These are phyloP conservation scores for Aspergillus phoenicis DNA, from an alignment of 2,329 filamentous ascomycete species.

Conservation along the genomic window DNA sequence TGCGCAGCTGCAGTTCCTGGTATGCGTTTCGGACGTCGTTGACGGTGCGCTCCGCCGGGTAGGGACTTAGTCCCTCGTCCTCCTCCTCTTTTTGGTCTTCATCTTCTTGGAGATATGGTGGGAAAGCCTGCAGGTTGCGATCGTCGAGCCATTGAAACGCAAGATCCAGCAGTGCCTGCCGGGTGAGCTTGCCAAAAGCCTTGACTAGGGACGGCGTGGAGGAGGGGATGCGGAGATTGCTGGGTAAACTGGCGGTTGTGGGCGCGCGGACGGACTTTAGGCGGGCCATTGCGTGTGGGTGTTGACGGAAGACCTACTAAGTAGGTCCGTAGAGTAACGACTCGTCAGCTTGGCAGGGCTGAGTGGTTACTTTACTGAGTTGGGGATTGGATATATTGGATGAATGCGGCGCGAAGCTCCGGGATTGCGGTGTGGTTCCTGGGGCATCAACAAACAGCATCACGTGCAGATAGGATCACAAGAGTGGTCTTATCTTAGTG, in stretches of 20 bases:
- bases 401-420: neutral
- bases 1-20: constrained; percentile 58
- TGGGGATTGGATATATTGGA: neutral
- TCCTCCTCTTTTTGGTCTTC: constrained; percentile 43
- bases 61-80: constrained; percentile 65
- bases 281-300: constrained; percentile 30
- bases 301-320: neutral
- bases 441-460: neutral
- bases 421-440: constrained; percentile 1
- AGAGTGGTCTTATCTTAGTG: neutral
- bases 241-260: constrained; percentile 71
- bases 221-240: constrained; percentile 68
- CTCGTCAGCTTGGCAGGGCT: neutral
- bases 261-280: constrained; percentile 55
- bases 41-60: constrained; percentile 67
- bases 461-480: constrained; percentile 9
- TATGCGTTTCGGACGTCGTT: constrained; percentile 70
- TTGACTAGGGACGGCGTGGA: constrained; percentile 67
- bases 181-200: constrained; percentile 69
- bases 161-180: constrained; percentile 70
- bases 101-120: constrained; percentile 60
- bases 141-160: constrained; percentile 77
- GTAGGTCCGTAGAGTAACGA: neutral
- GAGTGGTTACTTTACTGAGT: neutral
- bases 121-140: constrained; percentile 61